phyloP scores from a whole-genome alignment of 192 early-diverging fungal genomes.

The Funneliformis mosseae region DNA sequence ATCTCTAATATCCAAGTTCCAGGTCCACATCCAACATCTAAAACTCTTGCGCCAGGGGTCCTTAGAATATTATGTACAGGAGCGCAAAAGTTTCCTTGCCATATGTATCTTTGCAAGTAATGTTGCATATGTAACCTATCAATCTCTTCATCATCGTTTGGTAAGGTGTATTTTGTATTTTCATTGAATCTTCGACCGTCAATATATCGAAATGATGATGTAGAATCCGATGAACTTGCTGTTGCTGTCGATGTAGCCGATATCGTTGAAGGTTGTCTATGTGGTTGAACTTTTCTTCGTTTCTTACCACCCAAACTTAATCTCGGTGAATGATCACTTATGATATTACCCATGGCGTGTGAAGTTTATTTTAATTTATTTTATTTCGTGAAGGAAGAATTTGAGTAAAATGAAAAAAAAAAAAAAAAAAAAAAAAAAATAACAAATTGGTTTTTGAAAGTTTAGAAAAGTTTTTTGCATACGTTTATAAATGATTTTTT shows the following conservation, averaged over 20 bases:
- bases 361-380: no score
- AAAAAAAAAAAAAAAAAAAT: no score
- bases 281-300: background rate
- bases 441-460: no score
- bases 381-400: no score
- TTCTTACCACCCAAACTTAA: background rate
- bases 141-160: constrained; percentile 53
- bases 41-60: background rate
- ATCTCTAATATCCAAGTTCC: constrained; percentile 36
- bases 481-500: no score
- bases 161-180: constrained; percentile 46
- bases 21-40: constrained; percentile 23
- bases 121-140: constrained; percentile 37
- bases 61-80: background rate
- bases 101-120: constrained; percentile 12
- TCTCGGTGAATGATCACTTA: background rate
- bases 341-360: no score
- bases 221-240: background rate
- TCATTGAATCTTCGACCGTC: constrained; percentile 28
- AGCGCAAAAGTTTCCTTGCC: constrained; percentile 13
- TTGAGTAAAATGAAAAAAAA: no score
- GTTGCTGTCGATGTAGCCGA: background rate
- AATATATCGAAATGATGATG: constrained; percentile 8
- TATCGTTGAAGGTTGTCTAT: background rate
- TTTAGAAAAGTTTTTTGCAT: no score